Evolutionary conservation across 306 rosid genomes (phyloP).

Genomic region (Rosa persica): DNA sequence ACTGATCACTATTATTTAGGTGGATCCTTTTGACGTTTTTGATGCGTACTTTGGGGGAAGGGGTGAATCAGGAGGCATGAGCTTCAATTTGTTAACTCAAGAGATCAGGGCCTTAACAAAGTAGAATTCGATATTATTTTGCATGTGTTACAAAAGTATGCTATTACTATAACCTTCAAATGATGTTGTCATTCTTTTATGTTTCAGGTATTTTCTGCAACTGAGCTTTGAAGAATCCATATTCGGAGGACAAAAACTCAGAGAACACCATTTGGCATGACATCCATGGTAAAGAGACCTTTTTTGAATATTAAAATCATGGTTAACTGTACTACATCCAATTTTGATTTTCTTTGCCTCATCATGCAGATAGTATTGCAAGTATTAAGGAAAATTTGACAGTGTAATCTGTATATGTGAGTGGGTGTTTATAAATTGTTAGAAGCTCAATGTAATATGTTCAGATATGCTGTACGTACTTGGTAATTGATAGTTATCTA

Average conservation of each 20-base stretch:
- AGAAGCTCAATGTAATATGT: background rate
- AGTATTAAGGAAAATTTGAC: no score
- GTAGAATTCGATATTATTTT: background rate
- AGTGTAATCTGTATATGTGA: no score
- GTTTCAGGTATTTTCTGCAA: conserved; percentile 67
- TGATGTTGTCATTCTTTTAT: background rate
- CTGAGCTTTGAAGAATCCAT: conserved; percentile 88
- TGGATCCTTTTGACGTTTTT: conserved; percentile 75
- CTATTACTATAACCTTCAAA: background rate
- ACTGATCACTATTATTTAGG: conserved; percentile 33
- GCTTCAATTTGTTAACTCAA: conserved; percentile 38
- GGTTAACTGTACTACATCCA: background rate
- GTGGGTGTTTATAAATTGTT: background rate
- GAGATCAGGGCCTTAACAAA: conserved; percentile 37
- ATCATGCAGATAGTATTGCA: background rate
- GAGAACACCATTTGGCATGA: conserved; percentile 86
- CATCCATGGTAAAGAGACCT: conserved; percentile 65
- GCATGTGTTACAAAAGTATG: background rate
- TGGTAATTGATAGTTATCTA: no score
- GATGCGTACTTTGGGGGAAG: conserved; percentile 67
- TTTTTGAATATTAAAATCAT: background rate
- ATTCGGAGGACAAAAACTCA: conserved; percentile 79
- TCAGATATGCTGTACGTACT: background rate
- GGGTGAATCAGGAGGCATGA: conserved; percentile 57
- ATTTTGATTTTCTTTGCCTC: background rate